phyloP scores from a whole-genome alignment of 805 yeast genomes.

The Saturnispora halmiae region DNA sequence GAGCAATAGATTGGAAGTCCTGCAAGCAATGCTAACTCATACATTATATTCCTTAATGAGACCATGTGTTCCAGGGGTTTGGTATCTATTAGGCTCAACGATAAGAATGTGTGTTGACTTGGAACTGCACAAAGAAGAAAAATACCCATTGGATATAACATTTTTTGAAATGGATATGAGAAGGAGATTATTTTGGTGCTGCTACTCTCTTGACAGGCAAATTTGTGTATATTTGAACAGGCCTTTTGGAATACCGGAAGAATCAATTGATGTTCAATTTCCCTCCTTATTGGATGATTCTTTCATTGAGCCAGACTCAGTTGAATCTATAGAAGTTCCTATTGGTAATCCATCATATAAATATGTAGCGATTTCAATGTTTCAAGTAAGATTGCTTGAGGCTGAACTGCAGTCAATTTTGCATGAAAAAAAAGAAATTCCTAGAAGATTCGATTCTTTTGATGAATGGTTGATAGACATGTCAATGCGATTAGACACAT shows the following conservation, averaged over 20 bases:
- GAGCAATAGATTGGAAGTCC: conserved; percentile 54
- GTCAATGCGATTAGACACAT: conserved; percentile 42
- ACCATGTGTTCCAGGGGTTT: conserved; percentile 85
- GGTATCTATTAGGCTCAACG: conserved; percentile 82
- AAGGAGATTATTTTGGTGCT: conserved; percentile 80
- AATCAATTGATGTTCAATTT: conserved; percentile 57
- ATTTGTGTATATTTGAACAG: conserved; percentile 79
- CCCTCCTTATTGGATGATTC: conserved; percentile 75
- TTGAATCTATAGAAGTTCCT: conserved; percentile 32
- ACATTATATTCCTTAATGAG: conserved; percentile 75
- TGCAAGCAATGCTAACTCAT: conserved; percentile 62
- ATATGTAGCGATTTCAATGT: conserved; percentile 54
- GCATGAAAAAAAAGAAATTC: conserved; percentile 64
- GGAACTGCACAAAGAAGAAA: conserved; percentile 69
- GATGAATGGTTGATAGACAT: conserved; percentile 57
- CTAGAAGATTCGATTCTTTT: conserved; percentile 46
- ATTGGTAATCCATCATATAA: conserved; percentile 47
- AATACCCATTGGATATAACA: conserved; percentile 29
- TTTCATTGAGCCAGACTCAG: conserved; percentile 33
- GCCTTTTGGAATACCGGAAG: conserved; percentile 85
- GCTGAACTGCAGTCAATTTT: conserved; percentile 65
- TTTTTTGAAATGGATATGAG: conserved; percentile 59
- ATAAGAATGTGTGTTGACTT: conserved; percentile 72
- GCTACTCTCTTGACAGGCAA: conserved; percentile 78
- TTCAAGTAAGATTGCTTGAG: conserved; percentile 64